Evolutionary conservation across 2,329 filamentous ascomycete genomes (phyloP), one percentile per base, ranked within the genome.

Genomic region (Cadophora gregata): DNA sequence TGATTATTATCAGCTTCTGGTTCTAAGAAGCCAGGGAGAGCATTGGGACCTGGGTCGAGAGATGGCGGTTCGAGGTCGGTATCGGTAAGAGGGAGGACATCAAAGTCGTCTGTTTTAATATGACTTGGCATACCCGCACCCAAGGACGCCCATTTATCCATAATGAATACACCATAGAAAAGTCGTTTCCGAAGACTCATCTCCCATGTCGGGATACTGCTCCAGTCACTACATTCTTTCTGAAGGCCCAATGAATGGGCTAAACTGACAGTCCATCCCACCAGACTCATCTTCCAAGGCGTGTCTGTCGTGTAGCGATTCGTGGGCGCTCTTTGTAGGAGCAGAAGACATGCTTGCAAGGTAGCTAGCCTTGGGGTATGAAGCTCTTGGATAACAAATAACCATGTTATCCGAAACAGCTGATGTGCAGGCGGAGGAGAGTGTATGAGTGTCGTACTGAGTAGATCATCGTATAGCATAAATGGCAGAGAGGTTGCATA

Each of bases 401-500:
- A 64, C 76, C 76, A 78, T 9, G 76, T 75, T 36, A 76, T 72
- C 5, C 75, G 75, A 64, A 77, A 78, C 14, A 78, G 66, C 27
- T 72, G 66, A 59, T 75, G 67, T 24, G 73, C 65, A 6, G 72
- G 71, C 33, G 75, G 75, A 14, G 76, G 75, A n/a, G 71, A 64
- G 61, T 77, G 77, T 45, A 77, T 68, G 47, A 78, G 72, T 24
- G 74, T 75, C 4, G 75, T 74, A 19, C 75, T 71, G 45, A 78
- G 73, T 24, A 75, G 67, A 63, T 81, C 79, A 66, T 82, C 80
- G 74, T 81, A 81, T 6, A 80, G 72, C 63, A 79, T 79, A 65
- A 81, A 82, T 4, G 80, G 79, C n/a, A 82, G 72, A 2, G 80
- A 79, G 21, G 80, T 79, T 12, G 80, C 80, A 63, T 81, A 82